A percentile compares a stretch with the other conserved stretches of the same genome.
These are phyloP conservation scores for Ophiostoma australiae DNA, from an alignment of 2,329 filamentous ascomycete species.

Conservation along the genomic window DNA sequence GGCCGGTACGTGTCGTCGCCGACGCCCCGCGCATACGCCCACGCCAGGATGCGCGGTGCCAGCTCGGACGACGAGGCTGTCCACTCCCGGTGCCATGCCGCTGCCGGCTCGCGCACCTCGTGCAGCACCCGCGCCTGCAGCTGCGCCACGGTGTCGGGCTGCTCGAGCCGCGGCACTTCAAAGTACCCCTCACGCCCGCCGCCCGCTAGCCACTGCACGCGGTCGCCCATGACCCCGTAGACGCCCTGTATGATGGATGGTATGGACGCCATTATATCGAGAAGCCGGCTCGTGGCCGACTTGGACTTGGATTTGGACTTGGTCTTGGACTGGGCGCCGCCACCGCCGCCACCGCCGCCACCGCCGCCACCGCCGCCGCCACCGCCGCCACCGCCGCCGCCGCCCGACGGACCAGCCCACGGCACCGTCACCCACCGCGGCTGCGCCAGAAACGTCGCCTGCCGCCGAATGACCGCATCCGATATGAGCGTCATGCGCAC, in stretches of 20 bases:
- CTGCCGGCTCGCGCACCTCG: not conserved
- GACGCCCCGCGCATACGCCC: slow-evolving; percentile 23
- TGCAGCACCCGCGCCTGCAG: slow-evolving; percentile 22
- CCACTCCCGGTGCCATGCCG: slow-evolving; percentile 27
- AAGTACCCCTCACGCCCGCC: not conserved
- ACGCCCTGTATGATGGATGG: slow-evolving; percentile 28
- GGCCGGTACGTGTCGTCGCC: slow-evolving; percentile 27
- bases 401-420: slow-evolving; percentile 23
- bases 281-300: slow-evolving; percentile 27
- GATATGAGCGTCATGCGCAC: slow-evolving; percentile 31
- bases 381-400: too few species aligned
- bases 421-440: slow-evolving; percentile 30
- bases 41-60: slow-evolving; percentile 23
- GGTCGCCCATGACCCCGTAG: slow-evolving; percentile 24
- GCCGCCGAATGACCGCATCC: slow-evolving; percentile 30
- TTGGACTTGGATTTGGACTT: too few species aligned
- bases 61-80: slow-evolving; percentile 17
- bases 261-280: slow-evolving; percentile 30
- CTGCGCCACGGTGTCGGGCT: slow-evolving; percentile 18
- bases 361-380: too few species aligned
- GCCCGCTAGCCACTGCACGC: slow-evolving; percentile 24
- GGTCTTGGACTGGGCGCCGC: too few species aligned
- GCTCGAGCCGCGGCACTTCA: slow-evolving; percentile 21
- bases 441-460: slow-evolving; percentile 28
- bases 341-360: too few species aligned